Conservation (phyloP, 2,329 filamentous ascomycete species). For the Colletotrichum simmondsii region DNA sequence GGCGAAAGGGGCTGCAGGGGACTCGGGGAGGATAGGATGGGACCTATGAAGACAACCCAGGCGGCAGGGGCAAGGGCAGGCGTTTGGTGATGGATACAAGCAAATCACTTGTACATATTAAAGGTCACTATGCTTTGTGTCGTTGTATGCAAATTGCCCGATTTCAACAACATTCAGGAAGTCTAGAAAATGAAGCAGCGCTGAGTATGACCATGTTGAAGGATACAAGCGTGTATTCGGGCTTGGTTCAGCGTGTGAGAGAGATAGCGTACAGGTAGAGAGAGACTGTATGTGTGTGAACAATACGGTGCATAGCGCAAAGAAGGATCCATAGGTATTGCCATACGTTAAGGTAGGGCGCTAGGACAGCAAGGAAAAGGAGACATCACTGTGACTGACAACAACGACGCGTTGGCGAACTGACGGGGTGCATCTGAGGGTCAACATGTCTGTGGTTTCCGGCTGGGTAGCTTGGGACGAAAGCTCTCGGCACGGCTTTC, state of each 20-base stretch:
- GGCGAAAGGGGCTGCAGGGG: background rate
- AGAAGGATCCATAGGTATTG: too few relatives aligned
- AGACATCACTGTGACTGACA: background rate
- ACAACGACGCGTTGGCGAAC: background rate
- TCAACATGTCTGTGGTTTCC: background rate
- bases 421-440: background rate
- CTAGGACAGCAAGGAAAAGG: too few relatives aligned
- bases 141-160: too few relatives aligned
- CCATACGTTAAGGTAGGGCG: too few relatives aligned
- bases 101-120: too few relatives aligned
- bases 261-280: too few relatives aligned
- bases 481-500: background rate
- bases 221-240: too few relatives aligned
- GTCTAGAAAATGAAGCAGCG: background rate
- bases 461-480: background rate
- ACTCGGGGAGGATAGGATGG: background rate
- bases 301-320: too few relatives aligned
- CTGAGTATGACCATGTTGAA: too few relatives aligned
- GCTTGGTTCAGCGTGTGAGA: too few relatives aligned
- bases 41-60: background rate
- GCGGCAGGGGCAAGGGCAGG: background rate
- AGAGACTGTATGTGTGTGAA: too few relatives aligned
- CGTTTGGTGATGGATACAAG: background rate
- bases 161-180: background rate
- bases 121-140: constrained; percentile 10